Base-by-base conservation (phyloP, 176 grass and related monocot species). In the Avena eriantha region DNA sequence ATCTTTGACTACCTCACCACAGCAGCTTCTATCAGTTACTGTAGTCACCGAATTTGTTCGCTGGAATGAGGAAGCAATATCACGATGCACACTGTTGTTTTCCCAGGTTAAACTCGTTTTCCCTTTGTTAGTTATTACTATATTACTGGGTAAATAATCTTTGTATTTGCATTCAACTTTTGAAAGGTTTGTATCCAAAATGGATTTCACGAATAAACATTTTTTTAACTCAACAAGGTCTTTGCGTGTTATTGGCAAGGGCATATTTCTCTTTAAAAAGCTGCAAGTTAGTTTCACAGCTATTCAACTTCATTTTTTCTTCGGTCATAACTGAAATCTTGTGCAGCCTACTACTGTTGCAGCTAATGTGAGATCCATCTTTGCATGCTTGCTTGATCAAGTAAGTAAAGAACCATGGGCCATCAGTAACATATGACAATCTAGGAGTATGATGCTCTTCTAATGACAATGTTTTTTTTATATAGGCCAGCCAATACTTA, bases 41-140 rank as follows among this genome's bases (percentile, higher is more conserved):
- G 85, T 99, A 86, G 92, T 99, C 21, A 96, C 90, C 33, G 97
- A 99, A 50, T 94, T 96, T 88, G 94, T 96, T 82, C 90, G 89
- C 43, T 99, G 97, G 97, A 99, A 96, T 69, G 97, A 99, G 83
- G 97, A 99, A 88, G 97, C 94, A 73, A 94, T 99, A 78, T 87
- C 97, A 26, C 94, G 97, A 94, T 99, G 97, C 83, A 99, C 90
- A 67, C 64, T 96, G 59, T 67, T 99, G 14, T 99, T 95, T 87
- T 91, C 94, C 78, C 97, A 99, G 97, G 96, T 98, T 85, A 51
- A 64, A 65, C 55, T 18, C 60, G 79, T 43, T 81, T 82, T 84
- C 69, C 53, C 54, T 76, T 21, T 87, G 46, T 33, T 75, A 31
- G 84, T 83, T 58, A 15, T 60, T n/a, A 77, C 45, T 78, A 50